Evolutionary conservation across 2,329 filamentous ascomycete genomes (phyloP).

Genomic region (Talaromyces sp.): DNA sequence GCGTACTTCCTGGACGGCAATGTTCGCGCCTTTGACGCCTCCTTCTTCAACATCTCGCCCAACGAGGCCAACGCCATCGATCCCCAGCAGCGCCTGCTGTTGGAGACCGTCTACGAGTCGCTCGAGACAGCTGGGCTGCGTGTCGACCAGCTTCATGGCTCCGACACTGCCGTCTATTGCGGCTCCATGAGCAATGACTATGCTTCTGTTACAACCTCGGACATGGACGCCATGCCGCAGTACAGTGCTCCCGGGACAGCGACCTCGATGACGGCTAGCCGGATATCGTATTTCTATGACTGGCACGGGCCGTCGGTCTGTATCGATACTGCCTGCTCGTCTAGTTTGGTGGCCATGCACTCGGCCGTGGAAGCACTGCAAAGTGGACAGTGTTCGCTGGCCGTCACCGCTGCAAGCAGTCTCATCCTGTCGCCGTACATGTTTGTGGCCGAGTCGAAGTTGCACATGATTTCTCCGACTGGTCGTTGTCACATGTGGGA

Average conservation of each 20-base stretch:
- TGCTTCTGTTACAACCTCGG: conserved; percentile 22
- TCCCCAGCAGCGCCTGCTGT: conserved; percentile 20
- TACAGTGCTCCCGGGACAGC: background rate
- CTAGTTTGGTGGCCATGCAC: conserved; percentile 34
- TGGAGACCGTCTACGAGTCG: conserved; percentile 40
- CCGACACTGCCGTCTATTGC: conserved; percentile 23
- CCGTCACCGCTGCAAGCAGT: conserved; percentile 20
- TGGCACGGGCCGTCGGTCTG: conserved; percentile 38
- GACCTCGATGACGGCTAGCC: conserved; percentile 24
- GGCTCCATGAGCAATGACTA: conserved; percentile 23
- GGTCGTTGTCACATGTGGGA: conserved; percentile 51
- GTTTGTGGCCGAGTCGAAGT: conserved; percentile 28
- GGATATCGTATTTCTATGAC: conserved; percentile 38
- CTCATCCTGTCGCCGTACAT: conserved; percentile 26
- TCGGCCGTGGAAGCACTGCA: conserved; percentile 27
- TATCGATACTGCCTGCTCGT: conserved; percentile 46
- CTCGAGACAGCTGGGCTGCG: conserved; percentile 17
- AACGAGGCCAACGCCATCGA: conserved; percentile 29
- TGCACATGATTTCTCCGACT: conserved; percentile 48
- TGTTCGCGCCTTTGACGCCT: conserved; percentile 17
- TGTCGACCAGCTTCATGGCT: conserved; percentile 18
- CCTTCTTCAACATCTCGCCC: conserved; percentile 20
- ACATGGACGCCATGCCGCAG: background rate
- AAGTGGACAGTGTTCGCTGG: conserved; percentile 21
- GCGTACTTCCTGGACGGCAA: conserved; percentile 20